These are phyloP conservation scores for Akanthomyces dipterigenus DNA, from an alignment of 2,329 filamentous ascomycete species.

Conservation along the genomic window DNA sequence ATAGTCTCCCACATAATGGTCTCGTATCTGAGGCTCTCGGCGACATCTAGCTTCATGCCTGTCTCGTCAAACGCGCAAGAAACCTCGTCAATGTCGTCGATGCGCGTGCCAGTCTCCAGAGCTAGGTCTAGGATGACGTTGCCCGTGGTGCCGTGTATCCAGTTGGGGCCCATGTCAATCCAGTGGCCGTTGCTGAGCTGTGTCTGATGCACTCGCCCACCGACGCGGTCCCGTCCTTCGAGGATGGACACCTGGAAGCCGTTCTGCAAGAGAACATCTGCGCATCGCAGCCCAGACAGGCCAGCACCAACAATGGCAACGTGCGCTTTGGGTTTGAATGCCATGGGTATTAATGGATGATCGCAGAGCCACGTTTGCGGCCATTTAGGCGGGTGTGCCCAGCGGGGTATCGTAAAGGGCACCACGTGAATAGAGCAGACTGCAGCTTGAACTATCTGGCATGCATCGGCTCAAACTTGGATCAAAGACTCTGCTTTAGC, in stretches of 20 bases:
- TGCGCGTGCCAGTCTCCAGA: constrained; percentile 48
- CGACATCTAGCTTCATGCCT: constrained; percentile 42
- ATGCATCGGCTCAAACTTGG: no score
- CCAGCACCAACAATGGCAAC: constrained; percentile 66
- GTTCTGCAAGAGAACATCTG: constrained; percentile 57
- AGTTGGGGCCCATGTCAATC: constrained; percentile 65
- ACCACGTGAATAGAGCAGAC: no score
- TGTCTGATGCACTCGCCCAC: constrained; percentile 55
- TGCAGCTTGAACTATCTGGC: no score
- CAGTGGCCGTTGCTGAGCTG: constrained; percentile 39
- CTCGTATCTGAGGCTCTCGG: constrained; percentile 40
- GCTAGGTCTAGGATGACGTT: constrained; percentile 66
- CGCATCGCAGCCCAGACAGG: constrained; percentile 63
- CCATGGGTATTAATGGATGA: not conserved
- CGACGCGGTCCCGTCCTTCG: constrained; percentile 60
- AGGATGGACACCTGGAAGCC: constrained; percentile 63
- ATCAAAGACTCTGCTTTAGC: no score
- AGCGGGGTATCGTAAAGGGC: no score
- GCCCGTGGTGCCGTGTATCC: constrained; percentile 67
- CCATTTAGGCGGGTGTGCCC: no score
- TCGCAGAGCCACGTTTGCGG: no score
- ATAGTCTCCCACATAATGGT: constrained; percentile 62
- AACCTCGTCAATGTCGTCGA: constrained; percentile 42
- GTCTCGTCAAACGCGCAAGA: constrained; percentile 51
- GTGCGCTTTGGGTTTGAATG: constrained; percentile 34